Percentiles rank a stretch among this genome's conserved stretches.
phyloP scores from a whole-genome alignment of 768 basidiomycete species.

The Russula ochroleuca region DNA sequence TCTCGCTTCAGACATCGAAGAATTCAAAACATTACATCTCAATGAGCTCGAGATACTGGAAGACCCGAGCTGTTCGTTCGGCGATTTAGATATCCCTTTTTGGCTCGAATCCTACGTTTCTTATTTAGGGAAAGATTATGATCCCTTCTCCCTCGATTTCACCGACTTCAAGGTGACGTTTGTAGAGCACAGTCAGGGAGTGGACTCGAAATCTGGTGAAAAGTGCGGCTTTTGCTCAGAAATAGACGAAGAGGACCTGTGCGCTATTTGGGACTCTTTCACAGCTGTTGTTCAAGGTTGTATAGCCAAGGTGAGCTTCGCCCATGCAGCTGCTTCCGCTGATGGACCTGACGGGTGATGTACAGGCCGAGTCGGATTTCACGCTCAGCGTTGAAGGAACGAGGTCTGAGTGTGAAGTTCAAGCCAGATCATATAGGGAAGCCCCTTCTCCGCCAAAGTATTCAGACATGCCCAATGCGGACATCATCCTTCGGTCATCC shows the following conservation, averaged over 20 bases:
- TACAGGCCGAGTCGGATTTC: slow-evolving; percentile 1
- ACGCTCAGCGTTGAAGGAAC: background rate
- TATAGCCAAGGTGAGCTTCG: background rate
- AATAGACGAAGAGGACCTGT: background rate
- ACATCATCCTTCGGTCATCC: slow-evolving; percentile 8
- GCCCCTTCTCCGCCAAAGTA: no score
- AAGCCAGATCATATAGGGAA: no score
- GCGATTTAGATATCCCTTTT: background rate
- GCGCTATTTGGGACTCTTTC: slow-evolving; percentile 6
- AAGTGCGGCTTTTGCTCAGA: background rate
- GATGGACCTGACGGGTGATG: background rate
- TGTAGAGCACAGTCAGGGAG: background rate
- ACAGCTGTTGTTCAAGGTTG: background rate
- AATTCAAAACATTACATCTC: background rate
- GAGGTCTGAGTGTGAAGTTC: background rate
- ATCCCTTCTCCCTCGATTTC: background rate
- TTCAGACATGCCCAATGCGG: background rate
- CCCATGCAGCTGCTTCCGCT: background rate
- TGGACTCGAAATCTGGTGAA: background rate
- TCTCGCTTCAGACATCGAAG: background rate
- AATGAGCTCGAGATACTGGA: background rate
- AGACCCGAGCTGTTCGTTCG: background rate
- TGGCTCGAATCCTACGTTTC: background rate
- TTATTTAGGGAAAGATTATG: background rate
- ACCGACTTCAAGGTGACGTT: background rate